These are phyloP conservation scores for Sugiyamaella xylanicola DNA, from an alignment of 1,139 yeast genomes.

Conservation along the genomic window DNA sequence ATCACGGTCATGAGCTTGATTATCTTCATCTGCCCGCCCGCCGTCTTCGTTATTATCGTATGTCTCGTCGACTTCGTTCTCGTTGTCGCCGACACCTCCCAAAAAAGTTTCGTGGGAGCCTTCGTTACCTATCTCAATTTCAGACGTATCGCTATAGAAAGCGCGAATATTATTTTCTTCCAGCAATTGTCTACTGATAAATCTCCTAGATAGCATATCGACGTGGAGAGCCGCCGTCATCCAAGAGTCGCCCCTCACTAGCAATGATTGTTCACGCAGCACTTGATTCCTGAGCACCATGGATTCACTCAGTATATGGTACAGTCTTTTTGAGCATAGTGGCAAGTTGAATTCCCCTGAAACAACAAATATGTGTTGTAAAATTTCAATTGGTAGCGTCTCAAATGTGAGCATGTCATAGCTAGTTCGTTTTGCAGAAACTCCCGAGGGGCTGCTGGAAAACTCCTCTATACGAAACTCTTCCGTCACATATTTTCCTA, in stretches of 20 bases:
- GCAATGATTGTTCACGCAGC: not conserved
- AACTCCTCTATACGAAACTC: no score
- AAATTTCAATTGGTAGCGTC: constrained; percentile 16
- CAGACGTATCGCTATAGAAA: constrained; percentile 3
- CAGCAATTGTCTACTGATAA: not conserved
- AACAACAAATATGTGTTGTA: constrained; percentile 12
- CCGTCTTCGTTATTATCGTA: not conserved
- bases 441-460: no score
- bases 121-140: not conserved
- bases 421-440: no score
- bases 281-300: constrained; percentile 6
- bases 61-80: not conserved
- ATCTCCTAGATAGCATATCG: constrained; percentile 10
- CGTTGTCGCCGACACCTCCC: not conserved
- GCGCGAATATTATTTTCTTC: constrained; percentile 4
- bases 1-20: not conserved
- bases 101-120: no score
- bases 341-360: constrained; percentile 14
- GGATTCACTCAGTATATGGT: constrained; percentile 1
- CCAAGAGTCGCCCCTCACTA: not conserved
- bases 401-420: constrained; percentile 8
- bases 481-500: not conserved
- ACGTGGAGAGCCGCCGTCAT: constrained; percentile 2
- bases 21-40: not conserved
- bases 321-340: constrained; percentile 5